These are phyloP conservation scores for Tetracladium maxilliforme DNA, from an alignment of 2,329 filamentous ascomycete species.

Conservation along the genomic window DNA sequence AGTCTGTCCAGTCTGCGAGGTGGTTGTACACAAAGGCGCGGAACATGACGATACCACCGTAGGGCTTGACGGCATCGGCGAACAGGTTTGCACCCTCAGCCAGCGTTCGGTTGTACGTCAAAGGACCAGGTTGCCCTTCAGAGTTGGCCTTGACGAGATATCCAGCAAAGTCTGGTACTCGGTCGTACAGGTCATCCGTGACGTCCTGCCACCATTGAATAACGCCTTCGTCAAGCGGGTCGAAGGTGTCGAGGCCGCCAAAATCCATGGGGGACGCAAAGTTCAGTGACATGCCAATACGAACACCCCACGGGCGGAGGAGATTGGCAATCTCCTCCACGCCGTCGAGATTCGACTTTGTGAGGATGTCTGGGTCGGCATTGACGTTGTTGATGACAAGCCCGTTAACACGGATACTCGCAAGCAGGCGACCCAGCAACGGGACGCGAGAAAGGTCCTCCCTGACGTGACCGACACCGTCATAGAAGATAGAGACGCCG, in stretches of 20 bases:
- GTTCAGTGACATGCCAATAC: constrained; percentile 50
- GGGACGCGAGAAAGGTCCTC: constrained; percentile 42
- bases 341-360: constrained; percentile 40
- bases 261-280: constrained; percentile 48
- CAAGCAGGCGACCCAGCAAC: constrained; percentile 50
- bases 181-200: constrained; percentile 41
- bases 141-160: constrained; percentile 60
- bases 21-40: constrained; percentile 58
- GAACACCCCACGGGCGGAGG: constrained; percentile 53
- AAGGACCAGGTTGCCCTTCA: constrained; percentile 55
- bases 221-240: constrained; percentile 46
- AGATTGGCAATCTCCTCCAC: constrained; percentile 46
- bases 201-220: constrained; percentile 47
- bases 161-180: constrained; percentile 52
- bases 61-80: constrained; percentile 37
- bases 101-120: constrained; percentile 56
- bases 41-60: constrained; percentile 53
- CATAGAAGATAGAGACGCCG: constrained; percentile 55
- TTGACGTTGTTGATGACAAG: constrained; percentile 62
- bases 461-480: constrained; percentile 35
- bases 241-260: constrained; percentile 43
- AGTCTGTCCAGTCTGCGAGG: constrained; percentile 40
- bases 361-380: constrained; percentile 44
- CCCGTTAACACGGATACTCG: constrained; percentile 52
- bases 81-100: constrained; percentile 57